These are phyloP conservation scores for Phaeosphaeria sp. DNA, from an alignment of 2,329 filamentous ascomycete genomes.

Conservation along the genomic window DNA sequence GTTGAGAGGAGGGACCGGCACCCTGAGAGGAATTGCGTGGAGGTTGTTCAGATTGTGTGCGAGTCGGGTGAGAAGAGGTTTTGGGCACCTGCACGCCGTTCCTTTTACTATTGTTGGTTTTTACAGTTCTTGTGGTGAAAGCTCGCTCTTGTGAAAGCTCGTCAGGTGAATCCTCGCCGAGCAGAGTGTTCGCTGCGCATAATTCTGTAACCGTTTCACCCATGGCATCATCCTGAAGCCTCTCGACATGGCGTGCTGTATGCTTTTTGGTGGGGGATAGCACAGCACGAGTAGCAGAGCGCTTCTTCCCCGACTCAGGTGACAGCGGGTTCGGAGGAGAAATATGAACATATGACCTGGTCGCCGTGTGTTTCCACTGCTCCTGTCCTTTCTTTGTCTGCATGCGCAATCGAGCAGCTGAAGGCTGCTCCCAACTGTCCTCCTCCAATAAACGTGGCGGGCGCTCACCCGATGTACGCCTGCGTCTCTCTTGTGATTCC, in stretches of 20 bases:
- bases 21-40: slow-evolving; percentile 25
- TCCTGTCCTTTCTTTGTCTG: slow-evolving; percentile 29
- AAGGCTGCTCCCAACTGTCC: slow-evolving; percentile 41
- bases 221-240: slow-evolving; percentile 31
- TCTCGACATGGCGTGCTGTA: slow-evolving; percentile 1
- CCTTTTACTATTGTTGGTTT: slow-evolving; percentile 21
- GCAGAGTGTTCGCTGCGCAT: slow-evolving; percentile 12
- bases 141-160: slow-evolving; percentile 34
- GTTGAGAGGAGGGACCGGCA: slow-evolving; percentile 26
- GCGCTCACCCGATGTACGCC: slow-evolving; percentile 23
- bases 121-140: slow-evolving; percentile 16
- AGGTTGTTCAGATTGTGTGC: slow-evolving; percentile 29
- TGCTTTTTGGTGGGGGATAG: slow-evolving; percentile 34
- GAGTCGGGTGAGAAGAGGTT: slow-evolving; percentile 45
- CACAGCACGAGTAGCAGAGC: slow-evolving; percentile 21
- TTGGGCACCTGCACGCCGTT: slow-evolving; percentile 44
- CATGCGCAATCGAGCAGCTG: slow-evolving; percentile 21
- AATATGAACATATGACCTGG: slow-evolving; percentile 32
- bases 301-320: slow-evolving; percentile 17
- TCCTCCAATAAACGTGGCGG: slow-evolving; percentile 19
- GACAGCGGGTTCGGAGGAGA: slow-evolving; percentile 31
- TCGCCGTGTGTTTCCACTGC: slow-evolving; percentile 28
- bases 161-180: slow-evolving; percentile 39
- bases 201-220: slow-evolving; percentile 26
- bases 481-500: slow-evolving; percentile 52